Evolutionary conservation across 805 yeast genomes (phyloP), one percentile per base, ranked within the genome.

Genomic region (Monosporozyma siamensis): DNA sequence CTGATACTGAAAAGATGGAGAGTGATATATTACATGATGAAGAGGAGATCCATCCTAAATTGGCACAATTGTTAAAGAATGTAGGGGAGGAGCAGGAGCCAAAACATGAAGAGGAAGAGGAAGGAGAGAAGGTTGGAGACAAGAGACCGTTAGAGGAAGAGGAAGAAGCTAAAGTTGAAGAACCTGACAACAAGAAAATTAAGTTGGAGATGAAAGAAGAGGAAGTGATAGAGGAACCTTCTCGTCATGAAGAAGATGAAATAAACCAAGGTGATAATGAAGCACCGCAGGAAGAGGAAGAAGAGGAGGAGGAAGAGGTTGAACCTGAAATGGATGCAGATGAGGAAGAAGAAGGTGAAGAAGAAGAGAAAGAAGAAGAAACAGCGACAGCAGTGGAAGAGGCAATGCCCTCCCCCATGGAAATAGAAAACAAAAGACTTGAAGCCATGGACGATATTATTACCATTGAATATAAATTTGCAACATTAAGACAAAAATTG

Each of bases 1-100:
- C 92, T 14, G 97, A 88, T 58, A 88, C 97, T 0, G 96, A 88
- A 56, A 81, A 77, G 52, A 77, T 87, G 85, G 90, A 78, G 35
- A 56, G 64, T 48, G 58, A 64, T 45, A 51, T 44, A 2, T 44
- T 46, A 42, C 47, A 50, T 42, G 44, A 46, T n/a, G 37, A 43
- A 30, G 24, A 48, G 11, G 50, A 46, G 29, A 27, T 36, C 4
- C 48, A 49, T 14, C 57, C 55, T 14, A 54, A 45, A 23, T 39
- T 56, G 11, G 44, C 52, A 21, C 54, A 54, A 22, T 45, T 50
- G 37, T 51, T 53, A 1, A 8, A 12, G 8, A 49, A 39, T 12
- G 50, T 32, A 21, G 24, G 18, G n/a, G 38, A n/a, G 4, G 10
- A 4, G 6, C n/a, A 22, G 26, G 8, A 18, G 14, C 6, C 17